These are phyloP conservation scores for Paraglomus brasilianum DNA, from an alignment of 192 early-diverging fungal genomes.

Conservation along the genomic window DNA sequence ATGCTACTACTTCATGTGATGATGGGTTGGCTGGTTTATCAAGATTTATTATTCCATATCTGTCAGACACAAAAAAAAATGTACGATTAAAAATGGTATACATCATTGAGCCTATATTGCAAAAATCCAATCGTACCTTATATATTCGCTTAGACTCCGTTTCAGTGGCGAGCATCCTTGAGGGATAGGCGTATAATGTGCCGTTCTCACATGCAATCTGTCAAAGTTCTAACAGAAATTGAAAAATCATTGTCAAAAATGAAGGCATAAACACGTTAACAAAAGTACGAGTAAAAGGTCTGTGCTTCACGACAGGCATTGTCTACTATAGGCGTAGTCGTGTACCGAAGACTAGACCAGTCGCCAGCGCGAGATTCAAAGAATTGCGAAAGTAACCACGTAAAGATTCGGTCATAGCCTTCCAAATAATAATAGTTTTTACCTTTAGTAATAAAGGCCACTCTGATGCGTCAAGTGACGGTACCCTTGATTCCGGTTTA, in stretches of 20 bases:
- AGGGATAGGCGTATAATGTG: conserved; percentile 98
- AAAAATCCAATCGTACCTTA: conserved; percentile 49
- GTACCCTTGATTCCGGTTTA: conserved; percentile 77
- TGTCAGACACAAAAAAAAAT: conserved; percentile 26
- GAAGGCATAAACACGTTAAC: background rate
- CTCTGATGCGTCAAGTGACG: conserved; percentile 85
- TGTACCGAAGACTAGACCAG: background rate
- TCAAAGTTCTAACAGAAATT: conserved; percentile 78
- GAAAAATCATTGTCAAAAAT: background rate
- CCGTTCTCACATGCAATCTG: conserved; percentile 95
- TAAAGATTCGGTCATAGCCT: background rate
- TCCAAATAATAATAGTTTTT: background rate
- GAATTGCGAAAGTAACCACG: background rate
- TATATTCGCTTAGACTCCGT: conserved; percentile 86
- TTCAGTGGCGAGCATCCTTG: conserved; percentile 92
- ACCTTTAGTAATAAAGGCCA: conserved; percentile 97
- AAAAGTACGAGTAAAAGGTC: background rate
- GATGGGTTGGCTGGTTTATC: conserved; percentile 99
- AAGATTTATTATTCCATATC: conserved; percentile 98
- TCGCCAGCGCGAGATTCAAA: background rate
- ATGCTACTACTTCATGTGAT: conserved; percentile 99
- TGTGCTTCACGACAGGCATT: background rate
- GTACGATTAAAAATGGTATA: background rate
- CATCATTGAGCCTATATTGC: background rate
- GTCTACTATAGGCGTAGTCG: background rate